Percentiles rank a stretch among this genome's conserved stretches.
phyloP scores from a whole-genome alignment of 2,329 filamentous ascomycete species.

The Pestalotiopsis sp. region DNA sequence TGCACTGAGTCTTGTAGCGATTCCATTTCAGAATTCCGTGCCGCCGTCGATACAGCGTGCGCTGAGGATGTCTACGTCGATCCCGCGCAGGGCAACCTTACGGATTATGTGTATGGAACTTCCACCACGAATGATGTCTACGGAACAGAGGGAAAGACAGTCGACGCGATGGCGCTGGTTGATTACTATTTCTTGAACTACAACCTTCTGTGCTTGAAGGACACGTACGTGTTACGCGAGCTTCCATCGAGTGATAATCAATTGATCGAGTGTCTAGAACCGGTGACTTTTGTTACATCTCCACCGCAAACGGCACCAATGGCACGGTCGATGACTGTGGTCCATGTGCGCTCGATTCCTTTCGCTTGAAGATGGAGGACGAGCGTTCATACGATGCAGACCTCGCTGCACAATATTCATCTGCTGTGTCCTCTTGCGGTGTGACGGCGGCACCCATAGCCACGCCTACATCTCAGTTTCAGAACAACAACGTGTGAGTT shows the following conservation, averaged over 20 bases:
- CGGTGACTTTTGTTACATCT: neutral
- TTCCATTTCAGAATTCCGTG: neutral
- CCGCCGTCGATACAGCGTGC: neutral
- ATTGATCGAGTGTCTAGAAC: neutral
- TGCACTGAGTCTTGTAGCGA: conserved; percentile 8
- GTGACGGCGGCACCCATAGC: neutral
- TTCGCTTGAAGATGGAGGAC: neutral
- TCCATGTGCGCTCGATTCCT: neutral
- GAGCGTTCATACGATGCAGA: neutral
- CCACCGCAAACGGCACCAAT: neutral
- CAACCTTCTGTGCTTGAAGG: neutral
- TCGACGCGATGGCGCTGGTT: neutral
- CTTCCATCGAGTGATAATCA: neutral
- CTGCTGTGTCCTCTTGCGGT: neutral
- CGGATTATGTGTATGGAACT: neutral
- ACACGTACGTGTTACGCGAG: neutral
- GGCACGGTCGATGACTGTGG: neutral
- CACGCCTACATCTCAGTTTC: neutral
- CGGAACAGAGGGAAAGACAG: neutral
- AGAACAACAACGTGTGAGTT: neutral
- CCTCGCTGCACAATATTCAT: neutral
- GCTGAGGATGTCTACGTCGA: neutral
- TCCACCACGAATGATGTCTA: neutral
- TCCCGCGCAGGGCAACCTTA: neutral
- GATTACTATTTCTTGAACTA: neutral